Percentiles rank a stretch among this genome's conserved stretches.
Evolutionary conservation across 2,329 filamentous ascomycete genomes (phyloP).

Genomic region (Exophiala spinifera): DNA sequence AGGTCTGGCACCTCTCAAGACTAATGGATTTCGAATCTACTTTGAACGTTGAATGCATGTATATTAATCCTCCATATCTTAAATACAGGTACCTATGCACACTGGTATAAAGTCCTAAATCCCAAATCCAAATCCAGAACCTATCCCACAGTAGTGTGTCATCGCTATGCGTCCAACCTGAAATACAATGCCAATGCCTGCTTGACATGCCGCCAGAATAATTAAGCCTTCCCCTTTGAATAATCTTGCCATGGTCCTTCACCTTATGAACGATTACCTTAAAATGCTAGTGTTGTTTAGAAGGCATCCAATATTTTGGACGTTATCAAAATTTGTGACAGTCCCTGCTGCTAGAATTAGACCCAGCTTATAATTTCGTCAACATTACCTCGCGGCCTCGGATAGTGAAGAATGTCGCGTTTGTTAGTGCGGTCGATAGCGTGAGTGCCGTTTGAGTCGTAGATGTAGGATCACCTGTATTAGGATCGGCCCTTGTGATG

Average conservation of each 20-base stretch:
- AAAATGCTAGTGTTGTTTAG: conserved; percentile 6
- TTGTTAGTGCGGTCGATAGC: conserved; percentile 3
- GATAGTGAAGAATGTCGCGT: conserved; percentile 19
- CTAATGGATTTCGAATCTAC: neutral
- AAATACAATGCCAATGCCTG: too few relatives aligned
- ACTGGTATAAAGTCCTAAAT: neutral
- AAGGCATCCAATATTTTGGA: neutral
- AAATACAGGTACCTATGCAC: neutral
- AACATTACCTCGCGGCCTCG: conserved; percentile 18
- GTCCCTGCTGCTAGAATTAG: conserved; percentile 5
- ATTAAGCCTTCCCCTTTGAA: neutral
- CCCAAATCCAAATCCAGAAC: neutral
- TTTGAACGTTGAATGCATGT: neutral
- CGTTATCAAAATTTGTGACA: too few relatives aligned
- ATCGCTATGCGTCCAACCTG: too few relatives aligned
- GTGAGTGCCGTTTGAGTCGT: conserved; percentile 9
- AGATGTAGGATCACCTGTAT: conserved; percentile 6
- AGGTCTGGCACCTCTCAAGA: neutral
- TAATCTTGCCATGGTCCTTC: too few relatives aligned
- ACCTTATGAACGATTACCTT: neutral
- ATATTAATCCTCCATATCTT: neutral
- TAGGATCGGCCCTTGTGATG: conserved; percentile 10
- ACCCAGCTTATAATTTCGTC: neutral
- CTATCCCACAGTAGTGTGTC: too few relatives aligned
- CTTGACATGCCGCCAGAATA: neutral